phyloP scores from a whole-genome alignment of 208 protist species.

The Angomonas ambiguus region DNA sequence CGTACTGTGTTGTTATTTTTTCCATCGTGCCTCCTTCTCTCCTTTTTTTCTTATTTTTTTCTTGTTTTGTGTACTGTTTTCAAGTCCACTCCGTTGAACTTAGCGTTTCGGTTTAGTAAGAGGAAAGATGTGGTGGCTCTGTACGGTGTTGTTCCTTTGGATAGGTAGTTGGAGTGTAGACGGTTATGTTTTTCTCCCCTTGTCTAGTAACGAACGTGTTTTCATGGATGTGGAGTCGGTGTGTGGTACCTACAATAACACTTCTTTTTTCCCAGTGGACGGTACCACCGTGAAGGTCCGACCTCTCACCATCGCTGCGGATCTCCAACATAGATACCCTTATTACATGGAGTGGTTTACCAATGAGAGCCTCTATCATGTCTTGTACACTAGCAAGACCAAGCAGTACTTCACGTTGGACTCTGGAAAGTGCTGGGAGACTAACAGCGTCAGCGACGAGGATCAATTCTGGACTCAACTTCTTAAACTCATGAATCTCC shows the following conservation, averaged over 20 bases:
- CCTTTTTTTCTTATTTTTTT: constrained; percentile 41
- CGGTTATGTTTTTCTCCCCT: background rate
- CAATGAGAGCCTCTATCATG: background rate
- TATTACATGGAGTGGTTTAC: constrained; percentile 17
- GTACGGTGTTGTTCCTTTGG: no score
- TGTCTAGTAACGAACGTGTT: background rate
- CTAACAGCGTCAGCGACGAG: background rate
- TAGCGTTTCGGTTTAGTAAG: no score
- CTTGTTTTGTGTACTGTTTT: no score
- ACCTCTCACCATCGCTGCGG: background rate
- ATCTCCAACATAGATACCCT: background rate
- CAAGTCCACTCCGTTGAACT: no score
- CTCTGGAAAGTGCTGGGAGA: background rate
- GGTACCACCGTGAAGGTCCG: background rate
- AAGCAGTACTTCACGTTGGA: constrained; percentile 6
- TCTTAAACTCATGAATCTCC: no score
- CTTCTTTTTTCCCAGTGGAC: background rate
- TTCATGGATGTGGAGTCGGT: background rate
- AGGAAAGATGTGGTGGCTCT: no score
- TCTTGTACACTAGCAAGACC: constrained; percentile 8
- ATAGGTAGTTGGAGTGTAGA: no score
- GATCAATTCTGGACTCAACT: constrained; percentile 8
- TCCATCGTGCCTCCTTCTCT: background rate
- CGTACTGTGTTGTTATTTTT: background rate
- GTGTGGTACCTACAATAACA: background rate